Base-by-base conservation (phyloP, 202 grass and related monocot species). In the Zizania palustris region DNA sequence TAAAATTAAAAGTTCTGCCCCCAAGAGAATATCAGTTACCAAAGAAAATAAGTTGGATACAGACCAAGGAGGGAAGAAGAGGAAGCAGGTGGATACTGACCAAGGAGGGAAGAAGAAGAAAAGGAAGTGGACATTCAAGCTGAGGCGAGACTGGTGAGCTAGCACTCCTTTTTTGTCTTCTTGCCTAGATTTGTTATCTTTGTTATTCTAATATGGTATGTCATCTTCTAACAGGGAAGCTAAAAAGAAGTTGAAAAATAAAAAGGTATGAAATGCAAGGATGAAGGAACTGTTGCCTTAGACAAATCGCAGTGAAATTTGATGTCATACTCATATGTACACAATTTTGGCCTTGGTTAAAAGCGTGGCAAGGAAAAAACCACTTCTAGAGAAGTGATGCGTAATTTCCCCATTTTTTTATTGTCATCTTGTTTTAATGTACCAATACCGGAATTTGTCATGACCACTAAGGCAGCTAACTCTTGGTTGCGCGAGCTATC, bases 141-240 rank as follows among this genome's bases (percentile, higher is more conserved):
- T 78, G 50, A 90, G 80, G 84, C 70, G 84, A 46, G 84, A 90
- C 16, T 90, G 84, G 76, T 84, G 83, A 62, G 71, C 49, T 5
- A 55, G n/a, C 5, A 15, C 11, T 55, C 6, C 33, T 68, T 8
- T 20, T 61, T 51, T 21, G 19, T 15, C 18, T 64, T 79, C 1
- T 7, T 60, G 12, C 46, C 7, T 1, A 5, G 28, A 43, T 18
- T 64, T 65, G 9, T 15, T 78, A 3, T 18, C 16, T 36, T 44
- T 56, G 3, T 38, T 69, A 37, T 63, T 65, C 18, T 64, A 43
- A 80, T 65, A 21, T n/a, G 3, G 28, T 16, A 1, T 73, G 11
- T 39, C 42, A 51, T 76, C 22, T 60, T 41, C 19, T 69, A 34
- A 57, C 45, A 90, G 88, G 84, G 66, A 90, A 56, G 80, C 80